These are phyloP conservation scores for Beauveria bassiana DNA, from an alignment of 2,329 filamentous ascomycete genomes.

Conservation along the genomic window DNA sequence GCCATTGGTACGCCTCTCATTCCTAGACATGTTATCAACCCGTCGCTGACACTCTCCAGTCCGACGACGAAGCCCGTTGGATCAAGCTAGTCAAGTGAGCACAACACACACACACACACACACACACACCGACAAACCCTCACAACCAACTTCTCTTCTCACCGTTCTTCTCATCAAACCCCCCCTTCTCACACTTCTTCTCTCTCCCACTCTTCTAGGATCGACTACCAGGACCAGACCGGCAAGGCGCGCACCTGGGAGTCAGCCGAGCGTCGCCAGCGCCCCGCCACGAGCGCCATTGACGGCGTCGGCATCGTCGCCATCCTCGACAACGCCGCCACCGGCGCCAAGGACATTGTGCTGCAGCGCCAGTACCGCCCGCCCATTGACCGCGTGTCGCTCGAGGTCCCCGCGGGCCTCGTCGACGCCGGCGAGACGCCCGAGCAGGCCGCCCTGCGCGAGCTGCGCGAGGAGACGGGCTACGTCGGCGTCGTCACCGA, in stretches of 20 bases:
- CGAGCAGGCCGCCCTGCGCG: slow-evolving; percentile 54
- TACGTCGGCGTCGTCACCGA: slow-evolving; percentile 49
- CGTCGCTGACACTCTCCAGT: slow-evolving; percentile 22
- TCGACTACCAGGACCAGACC: slow-evolving; percentile 56
- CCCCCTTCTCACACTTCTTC: neutral
- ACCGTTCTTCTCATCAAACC: neutral
- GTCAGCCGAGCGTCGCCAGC: slow-evolving; percentile 62
- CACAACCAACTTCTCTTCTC: neutral
- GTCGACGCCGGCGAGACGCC: slow-evolving; percentile 55
- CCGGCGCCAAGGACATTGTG: slow-evolving; percentile 43
- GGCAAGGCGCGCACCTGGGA: slow-evolving; percentile 59
- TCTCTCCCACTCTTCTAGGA: slow-evolving; percentile 28
- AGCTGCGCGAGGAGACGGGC: slow-evolving; percentile 60
- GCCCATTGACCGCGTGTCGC: slow-evolving; percentile 49
- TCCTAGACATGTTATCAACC: neutral
- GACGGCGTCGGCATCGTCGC: slow-evolving; percentile 70
- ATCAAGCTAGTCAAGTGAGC: slow-evolving; percentile 49
- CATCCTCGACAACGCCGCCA: slow-evolving; percentile 46
- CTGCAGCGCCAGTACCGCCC: slow-evolving; percentile 62
- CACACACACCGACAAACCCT: neutral
- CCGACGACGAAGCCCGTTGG: slow-evolving; percentile 49
- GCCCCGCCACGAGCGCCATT: slow-evolving; percentile 52
- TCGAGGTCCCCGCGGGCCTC: slow-evolving; percentile 59
- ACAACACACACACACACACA: neutral
- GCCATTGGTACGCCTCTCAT: slow-evolving; percentile 31